phyloP scores from a whole-genome alignment of 208 protist species.

The Leishmania major region DNA sequence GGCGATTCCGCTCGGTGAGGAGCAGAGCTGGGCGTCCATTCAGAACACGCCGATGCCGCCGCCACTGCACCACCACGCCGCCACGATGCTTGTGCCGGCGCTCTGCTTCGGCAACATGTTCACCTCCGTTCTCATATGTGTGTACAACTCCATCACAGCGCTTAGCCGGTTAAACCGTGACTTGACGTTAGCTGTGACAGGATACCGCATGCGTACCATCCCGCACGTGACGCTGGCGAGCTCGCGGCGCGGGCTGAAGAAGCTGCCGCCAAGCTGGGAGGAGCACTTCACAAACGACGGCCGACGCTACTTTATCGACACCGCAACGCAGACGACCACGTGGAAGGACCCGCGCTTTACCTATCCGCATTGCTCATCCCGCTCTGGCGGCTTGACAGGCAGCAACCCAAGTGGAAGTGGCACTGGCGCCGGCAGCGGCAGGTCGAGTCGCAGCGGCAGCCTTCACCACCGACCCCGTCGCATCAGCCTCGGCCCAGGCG shows the following conservation, averaged over 20 bases:
- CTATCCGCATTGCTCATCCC: constrained; percentile 14
- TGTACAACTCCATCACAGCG: constrained; percentile 84
- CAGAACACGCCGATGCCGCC: constrained; percentile 79
- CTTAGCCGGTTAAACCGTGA: constrained; percentile 68
- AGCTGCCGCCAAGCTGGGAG: constrained; percentile 74
- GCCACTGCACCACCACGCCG: constrained; percentile 76
- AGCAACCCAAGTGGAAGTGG: constrained; percentile 6
- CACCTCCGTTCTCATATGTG: constrained; percentile 79
- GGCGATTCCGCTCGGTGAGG: constrained; percentile 57
- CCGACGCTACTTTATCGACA: constrained; percentile 75
- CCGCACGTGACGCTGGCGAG: constrained; percentile 57
- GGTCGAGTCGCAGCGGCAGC: not conserved
- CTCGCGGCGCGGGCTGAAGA: constrained; percentile 40
- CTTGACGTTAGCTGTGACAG: constrained; percentile 67
- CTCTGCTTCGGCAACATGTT: constrained; percentile 86
- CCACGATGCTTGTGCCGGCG: constrained; percentile 68
- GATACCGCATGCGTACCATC: constrained; percentile 73
- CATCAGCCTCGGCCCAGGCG: constrained; percentile 47
- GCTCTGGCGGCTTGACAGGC: constrained; percentile 16
- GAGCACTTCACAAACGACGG: constrained; percentile 83
- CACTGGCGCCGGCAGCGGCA: constrained; percentile 4
- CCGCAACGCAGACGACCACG: constrained; percentile 51
- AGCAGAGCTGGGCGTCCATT: constrained; percentile 72
- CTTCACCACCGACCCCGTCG: constrained; percentile 33
- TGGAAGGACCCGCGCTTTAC: constrained; percentile 69